phyloP scores from a whole-genome alignment of 176 grass and related monocot genomes.

The Poa pratensis region DNA sequence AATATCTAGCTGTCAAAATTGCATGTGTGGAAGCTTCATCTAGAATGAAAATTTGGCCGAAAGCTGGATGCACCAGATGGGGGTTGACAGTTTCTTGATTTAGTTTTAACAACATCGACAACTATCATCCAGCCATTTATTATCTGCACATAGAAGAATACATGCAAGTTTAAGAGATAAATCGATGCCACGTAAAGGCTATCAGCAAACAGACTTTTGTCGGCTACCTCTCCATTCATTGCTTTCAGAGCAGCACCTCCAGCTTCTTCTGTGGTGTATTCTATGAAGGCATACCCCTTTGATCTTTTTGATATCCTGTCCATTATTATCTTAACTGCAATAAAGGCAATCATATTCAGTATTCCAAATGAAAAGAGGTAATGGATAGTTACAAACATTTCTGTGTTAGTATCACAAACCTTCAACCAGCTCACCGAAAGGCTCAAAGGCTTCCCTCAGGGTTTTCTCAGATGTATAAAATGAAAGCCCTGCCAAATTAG shows the following conservation, averaged over 20 bases:
- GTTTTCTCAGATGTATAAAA: slow-evolving; percentile 96
- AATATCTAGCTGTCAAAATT: slow-evolving; percentile 29
- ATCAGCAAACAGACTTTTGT: neutral
- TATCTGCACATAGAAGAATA: slow-evolving; percentile 57
- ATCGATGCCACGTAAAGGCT: slow-evolving; percentile 3
- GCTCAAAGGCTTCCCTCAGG: slow-evolving; percentile 80
- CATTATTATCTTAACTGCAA: slow-evolving; percentile 92
- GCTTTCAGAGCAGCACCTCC: slow-evolving; percentile 84
- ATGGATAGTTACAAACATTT: slow-evolving; percentile 22
- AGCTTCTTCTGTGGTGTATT: slow-evolving; percentile 93
- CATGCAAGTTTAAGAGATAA: slow-evolving; percentile 23
- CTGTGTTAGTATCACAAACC: slow-evolving; percentile 51
- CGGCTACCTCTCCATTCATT: slow-evolving; percentile 87
- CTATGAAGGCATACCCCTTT: slow-evolving; percentile 91
- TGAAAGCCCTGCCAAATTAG: slow-evolving; percentile 64
- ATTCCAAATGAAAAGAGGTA: slow-evolving; percentile 35
- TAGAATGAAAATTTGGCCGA: slow-evolving; percentile 29
- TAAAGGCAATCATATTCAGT: slow-evolving; percentile 17
- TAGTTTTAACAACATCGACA: slow-evolving; percentile 81
- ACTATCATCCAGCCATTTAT: slow-evolving; percentile 99
- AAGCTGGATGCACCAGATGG: slow-evolving; percentile 33
- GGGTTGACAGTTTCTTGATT: slow-evolving; percentile 36
- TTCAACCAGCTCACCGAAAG: slow-evolving; percentile 90
- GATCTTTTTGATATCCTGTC: slow-evolving; percentile 98
- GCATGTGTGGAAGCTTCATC: slow-evolving; percentile 33